Base-by-base conservation (phyloP, 208 protist genomes). In the Trypanosoma platydactyli region DNA sequence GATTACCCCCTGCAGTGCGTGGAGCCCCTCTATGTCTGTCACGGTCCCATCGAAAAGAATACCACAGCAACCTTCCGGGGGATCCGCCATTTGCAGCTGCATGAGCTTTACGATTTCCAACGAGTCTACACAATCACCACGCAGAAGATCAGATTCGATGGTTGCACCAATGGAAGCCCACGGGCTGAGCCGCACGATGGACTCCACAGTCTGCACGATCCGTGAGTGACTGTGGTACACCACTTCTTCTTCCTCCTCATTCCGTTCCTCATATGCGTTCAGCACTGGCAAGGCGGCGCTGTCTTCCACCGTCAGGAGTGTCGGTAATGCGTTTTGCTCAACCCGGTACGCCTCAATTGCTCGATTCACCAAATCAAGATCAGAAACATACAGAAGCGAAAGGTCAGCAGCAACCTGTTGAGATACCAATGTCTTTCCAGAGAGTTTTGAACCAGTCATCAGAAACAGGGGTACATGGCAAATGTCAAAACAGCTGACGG, bases 371-470 rank as follows among this genome's bases (percentile, higher is more conserved):
- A 96, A 73, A 13, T 76, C 74, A 27, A 67, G 60, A 61, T 91
- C 81, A 1, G 80, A 83, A 44, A 91, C 57, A 61, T 78, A 77
- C 46, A 68, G 45, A 6, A 96, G 69, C n/a, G 71, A 57, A 48
- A 91, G 78, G 24, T 73, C 41, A 0, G 55, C 46, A 20, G 71
- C 76, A 7, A 92, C 66, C 9, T 77, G 60, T 11, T 65, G 56
- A 15, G 84, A 72, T 13, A 94, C 74, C 42, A 91, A 29, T 12
- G 84, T 85, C 65, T 96, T 96, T 11, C 91, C 91, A 56, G 80
- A 84, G 57, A 81, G 82, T 64, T 89, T 92, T 44, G 88, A 76
- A 5, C 91, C 91, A 44, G 81, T 71, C 3, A 96, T 48, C n/a
- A 77, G 62, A 45, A 94, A 78, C n/a, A 91, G 54, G 20, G 87